Conservation (phyloP, 73 alveolate genomes). For the Uronychia setigera region DNA sequence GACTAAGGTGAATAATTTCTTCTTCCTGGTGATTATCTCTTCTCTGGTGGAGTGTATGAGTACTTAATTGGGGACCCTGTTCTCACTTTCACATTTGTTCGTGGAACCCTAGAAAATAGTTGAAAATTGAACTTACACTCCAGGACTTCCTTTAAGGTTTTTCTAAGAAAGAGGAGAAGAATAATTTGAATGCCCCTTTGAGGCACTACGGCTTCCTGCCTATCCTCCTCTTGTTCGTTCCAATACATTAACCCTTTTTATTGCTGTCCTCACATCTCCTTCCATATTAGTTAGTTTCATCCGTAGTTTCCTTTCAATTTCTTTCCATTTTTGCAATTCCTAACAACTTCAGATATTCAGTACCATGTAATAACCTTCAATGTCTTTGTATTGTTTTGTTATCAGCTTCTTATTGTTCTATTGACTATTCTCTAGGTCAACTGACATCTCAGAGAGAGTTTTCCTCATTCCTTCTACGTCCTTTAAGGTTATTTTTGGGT, state of each 20-base stretch:
- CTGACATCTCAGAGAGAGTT: background rate
- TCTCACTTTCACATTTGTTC: background rate
- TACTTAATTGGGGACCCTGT: background rate
- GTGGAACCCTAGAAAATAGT: background rate
- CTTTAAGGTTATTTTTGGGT: too few relatives aligned
- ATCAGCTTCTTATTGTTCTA: background rate
- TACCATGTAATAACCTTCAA: background rate
- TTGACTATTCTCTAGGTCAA: background rate
- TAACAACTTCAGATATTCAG: background rate
- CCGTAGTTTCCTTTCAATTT: background rate
- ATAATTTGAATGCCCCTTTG: background rate
- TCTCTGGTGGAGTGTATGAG: slow-evolving; percentile 4
- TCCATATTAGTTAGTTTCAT: background rate
- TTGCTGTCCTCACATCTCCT: background rate
- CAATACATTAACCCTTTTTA: background rate
- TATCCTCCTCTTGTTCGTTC: background rate
- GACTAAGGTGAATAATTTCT: background rate
- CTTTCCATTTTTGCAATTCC: background rate
- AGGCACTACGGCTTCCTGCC: slow-evolving; percentile 1
- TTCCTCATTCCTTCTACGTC: background rate
- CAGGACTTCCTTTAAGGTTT: background rate
- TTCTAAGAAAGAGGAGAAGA: background rate
- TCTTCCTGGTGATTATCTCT: background rate
- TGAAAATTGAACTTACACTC: too few relatives aligned
- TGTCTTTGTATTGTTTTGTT: background rate